Percentiles rank a stretch among this genome's conserved stretches.
phyloP scores from a whole-genome alignment of 768 basidiomycete species.

The Phanerodontia chrysosporium region DNA sequence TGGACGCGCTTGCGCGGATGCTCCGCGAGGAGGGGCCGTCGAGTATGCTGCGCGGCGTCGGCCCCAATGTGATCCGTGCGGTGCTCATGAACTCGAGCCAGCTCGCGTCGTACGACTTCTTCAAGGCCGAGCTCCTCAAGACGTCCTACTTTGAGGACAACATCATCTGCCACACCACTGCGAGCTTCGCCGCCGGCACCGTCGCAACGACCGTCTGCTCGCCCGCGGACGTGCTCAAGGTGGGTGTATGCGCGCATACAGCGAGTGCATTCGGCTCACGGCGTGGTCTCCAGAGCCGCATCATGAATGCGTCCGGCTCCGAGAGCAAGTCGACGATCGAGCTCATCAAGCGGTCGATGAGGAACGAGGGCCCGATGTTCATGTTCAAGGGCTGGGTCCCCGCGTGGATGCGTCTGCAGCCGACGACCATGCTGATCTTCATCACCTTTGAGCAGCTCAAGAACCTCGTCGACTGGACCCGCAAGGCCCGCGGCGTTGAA shows the following conservation, averaged over 20 bases:
- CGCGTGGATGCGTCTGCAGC: conserved; percentile 81
- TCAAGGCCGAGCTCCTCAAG: conserved; percentile 79
- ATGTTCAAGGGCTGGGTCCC: conserved; percentile 94
- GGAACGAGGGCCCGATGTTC: conserved; percentile 78
- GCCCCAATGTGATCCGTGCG: conserved; percentile 83
- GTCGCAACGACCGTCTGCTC: conserved; percentile 89
- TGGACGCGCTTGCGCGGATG: conserved; percentile 88
- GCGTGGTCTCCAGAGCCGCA: conserved; percentile 59
- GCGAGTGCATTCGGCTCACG: too few relatives aligned
- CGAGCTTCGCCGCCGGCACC: conserved; percentile 84
- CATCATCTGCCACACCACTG: conserved; percentile 77
- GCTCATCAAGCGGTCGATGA: conserved; percentile 64
- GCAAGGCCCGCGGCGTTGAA: conserved; percentile 10
- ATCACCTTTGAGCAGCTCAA: conserved; percentile 79
- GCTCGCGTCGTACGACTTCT: conserved; percentile 92
- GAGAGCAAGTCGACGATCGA: conserved; percentile 74
- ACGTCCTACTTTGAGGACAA: conserved; percentile 75
- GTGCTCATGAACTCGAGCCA: conserved; percentile 91
- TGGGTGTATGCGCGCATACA: conserved; percentile 57
- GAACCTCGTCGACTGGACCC: conserved; percentile 60
- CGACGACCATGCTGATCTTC: conserved; percentile 86
- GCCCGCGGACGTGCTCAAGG: conserved; percentile 83
- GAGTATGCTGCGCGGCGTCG: conserved; percentile 71
- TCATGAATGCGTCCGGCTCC: conserved; percentile 86
- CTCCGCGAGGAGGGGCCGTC: conserved; percentile 80